These are phyloP conservation scores for Hexamita inflata DNA, from an alignment of 208 protist genomes.

Conservation along the genomic window DNA sequence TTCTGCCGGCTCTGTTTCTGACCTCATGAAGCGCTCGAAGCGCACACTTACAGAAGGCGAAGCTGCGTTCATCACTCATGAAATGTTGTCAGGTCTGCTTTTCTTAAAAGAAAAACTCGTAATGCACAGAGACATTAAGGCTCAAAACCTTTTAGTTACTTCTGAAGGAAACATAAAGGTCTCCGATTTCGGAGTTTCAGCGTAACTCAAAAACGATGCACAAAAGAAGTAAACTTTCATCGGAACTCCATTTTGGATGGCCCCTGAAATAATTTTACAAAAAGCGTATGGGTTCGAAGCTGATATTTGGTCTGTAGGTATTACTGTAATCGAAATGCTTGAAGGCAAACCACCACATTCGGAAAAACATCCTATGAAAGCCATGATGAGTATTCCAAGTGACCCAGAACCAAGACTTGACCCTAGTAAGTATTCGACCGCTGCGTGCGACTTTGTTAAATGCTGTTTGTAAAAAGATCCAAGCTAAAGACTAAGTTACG, in stretches of 20 bases:
- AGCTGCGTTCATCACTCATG: slow-evolving; percentile 43
- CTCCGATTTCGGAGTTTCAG: slow-evolving; percentile 70
- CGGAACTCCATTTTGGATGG: slow-evolving; percentile 69
- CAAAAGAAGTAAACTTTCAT: slow-evolving; percentile 64
- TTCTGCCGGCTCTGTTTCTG: slow-evolving; percentile 55
- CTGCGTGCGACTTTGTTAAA: no score
- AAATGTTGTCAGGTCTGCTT: slow-evolving; percentile 51
- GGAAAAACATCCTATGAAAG: slow-evolving; percentile 60
- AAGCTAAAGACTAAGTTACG: no score
- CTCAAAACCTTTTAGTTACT: slow-evolving; percentile 48
- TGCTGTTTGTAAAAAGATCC: no score
- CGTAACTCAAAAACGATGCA: slow-evolving; percentile 49
- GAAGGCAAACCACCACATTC: slow-evolving; percentile 56
- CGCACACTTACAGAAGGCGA: slow-evolving; percentile 47
- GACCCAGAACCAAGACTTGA: no score
- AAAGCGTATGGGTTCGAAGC: slow-evolving; percentile 21
- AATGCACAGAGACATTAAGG: slow-evolving; percentile 76
- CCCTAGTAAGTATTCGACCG: no score
- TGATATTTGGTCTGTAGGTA: slow-evolving; percentile 59
- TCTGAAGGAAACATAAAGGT: slow-evolving; percentile 57
- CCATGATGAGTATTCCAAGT: slow-evolving; percentile 56
- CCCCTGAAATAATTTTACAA: slow-evolving; percentile 37
- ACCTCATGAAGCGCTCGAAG: slow-evolving; percentile 54
- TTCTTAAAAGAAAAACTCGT: slow-evolving; percentile 64
- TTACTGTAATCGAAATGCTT: slow-evolving; percentile 64